phyloP scores from a whole-genome alignment of 257 asterid genomes.

The Solanum raphanifolium region DNA sequence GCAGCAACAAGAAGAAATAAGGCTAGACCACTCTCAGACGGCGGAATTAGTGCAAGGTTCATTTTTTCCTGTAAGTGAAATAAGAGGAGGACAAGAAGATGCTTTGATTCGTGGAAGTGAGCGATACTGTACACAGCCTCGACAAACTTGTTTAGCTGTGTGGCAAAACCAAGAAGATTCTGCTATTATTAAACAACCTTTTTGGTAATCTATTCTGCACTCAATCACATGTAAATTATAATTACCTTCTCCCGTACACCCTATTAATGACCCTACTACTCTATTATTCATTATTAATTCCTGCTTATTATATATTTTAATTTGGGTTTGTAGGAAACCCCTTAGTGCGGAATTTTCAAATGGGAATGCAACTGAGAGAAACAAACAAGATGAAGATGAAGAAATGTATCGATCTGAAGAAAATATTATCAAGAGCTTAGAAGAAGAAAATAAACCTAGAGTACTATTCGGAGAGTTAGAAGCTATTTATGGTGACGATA shows the following conservation, averaged over 20 bases:
- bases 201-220: slow-evolving; percentile 32
- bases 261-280: neutral
- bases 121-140: slow-evolving; percentile 23
- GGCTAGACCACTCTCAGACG: neutral
- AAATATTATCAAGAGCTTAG: slow-evolving; percentile 8
- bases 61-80: slow-evolving; percentile 16
- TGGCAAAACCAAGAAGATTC: slow-evolving; percentile 58
- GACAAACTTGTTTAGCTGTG: slow-evolving; percentile 30
- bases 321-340: slow-evolving; percentile 44
- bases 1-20: slow-evolving; percentile 6
- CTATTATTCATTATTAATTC: neutral
- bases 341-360: slow-evolving; percentile 25
- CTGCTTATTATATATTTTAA: neutral
- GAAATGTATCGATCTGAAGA: slow-evolving; percentile 12
- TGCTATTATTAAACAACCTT: slow-evolving; percentile 25
- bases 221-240: neutral
- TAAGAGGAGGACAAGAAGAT: slow-evolving; percentile 7
- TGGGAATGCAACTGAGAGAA: slow-evolving; percentile 26
- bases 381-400: slow-evolving; percentile 12
- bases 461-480: slow-evolving; percentile 51
- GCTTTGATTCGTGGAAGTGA: slow-evolving; percentile 34
- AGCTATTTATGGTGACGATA: slow-evolving; percentile 29
- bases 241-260: neutral
- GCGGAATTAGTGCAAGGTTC: neutral
- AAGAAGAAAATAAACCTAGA: slow-evolving; percentile 15